Percentiles rank a stretch among this genome's conserved stretches.
Evolutionary conservation across 163 green algal genomes (phyloP).

Genomic region (Volvox carteri): DNA sequence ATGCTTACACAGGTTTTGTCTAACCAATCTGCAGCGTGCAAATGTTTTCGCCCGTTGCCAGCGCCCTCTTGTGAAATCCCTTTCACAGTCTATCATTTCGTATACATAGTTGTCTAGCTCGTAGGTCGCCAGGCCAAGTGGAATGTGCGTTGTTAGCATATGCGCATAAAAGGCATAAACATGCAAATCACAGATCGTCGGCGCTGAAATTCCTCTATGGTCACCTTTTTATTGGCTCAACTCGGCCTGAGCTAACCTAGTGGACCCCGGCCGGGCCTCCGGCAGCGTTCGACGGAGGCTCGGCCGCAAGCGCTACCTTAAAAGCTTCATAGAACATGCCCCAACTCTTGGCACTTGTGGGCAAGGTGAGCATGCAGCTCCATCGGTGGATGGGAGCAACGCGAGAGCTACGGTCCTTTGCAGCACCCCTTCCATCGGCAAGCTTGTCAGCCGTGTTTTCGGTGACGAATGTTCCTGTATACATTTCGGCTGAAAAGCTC

Average conservation of each 20-base stretch:
- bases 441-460: too few species aligned
- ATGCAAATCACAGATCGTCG: background rate
- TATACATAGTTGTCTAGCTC: too few species aligned
- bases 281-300: conserved; percentile 23
- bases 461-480: too few species aligned
- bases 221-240: background rate
- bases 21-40: background rate
- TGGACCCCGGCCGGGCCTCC: conserved; percentile 15
- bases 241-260: background rate
- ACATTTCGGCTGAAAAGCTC: too few species aligned
- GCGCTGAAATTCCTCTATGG: background rate
- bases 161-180: conserved; percentile 1
- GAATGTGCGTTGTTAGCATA: too few species aligned
- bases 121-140: too few species aligned
- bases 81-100: too few species aligned
- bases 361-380: conserved; percentile 11
- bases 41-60: background rate
- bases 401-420: background rate
- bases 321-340: conserved; percentile 22
- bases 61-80: background rate
- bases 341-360: conserved; percentile 11
- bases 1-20: background rate
- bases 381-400: background rate
- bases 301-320: conserved; percentile 16
- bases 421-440: background rate